Evolutionary conservation across 1,139 yeast species (phyloP).

Genomic region (Debaryomyces psychrophilus): DNA sequence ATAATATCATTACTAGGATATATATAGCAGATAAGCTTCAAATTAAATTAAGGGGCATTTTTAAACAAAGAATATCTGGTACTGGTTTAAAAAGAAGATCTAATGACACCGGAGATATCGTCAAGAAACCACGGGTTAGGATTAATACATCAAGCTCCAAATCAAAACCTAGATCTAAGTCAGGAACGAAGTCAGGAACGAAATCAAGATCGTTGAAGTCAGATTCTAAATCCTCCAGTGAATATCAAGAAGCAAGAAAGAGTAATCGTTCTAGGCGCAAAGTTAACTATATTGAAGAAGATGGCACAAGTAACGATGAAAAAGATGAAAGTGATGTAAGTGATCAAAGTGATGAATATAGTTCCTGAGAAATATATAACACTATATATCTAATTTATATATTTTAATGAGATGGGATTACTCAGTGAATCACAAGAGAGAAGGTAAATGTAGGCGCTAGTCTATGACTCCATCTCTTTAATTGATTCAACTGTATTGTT

Average conservation of each 20-base stretch:
- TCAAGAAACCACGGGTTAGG: conserved; percentile 4
- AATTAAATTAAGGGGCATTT: conserved; percentile 27
- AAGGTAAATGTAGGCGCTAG: background rate
- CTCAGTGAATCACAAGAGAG: background rate
- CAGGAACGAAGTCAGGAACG: conserved; percentile 1
- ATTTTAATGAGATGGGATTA: background rate
- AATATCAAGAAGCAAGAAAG: conserved; percentile 38
- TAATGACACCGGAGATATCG: background rate
- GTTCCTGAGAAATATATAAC: conserved; percentile 7
- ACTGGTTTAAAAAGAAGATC: conserved; percentile 17
- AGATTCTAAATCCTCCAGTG: background rate
- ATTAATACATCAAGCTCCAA: conserved; percentile 1
- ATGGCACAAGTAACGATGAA: conserved; percentile 29
- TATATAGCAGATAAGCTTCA: conserved; percentile 52
- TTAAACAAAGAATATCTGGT: conserved; percentile 29
- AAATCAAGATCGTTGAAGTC: background rate
- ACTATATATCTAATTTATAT: conserved; percentile 4
- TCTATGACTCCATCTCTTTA: conserved; percentile 53
- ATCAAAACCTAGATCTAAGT: conserved; percentile 8
- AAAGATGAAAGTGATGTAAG: conserved; percentile 20
- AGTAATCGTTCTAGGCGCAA: conserved; percentile 44
- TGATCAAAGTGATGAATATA: conserved; percentile 16
- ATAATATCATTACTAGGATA: conserved; percentile 45
- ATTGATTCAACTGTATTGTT: conserved; percentile 50
- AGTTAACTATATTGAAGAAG: conserved; percentile 43